Percentiles rank a stretch among this genome's conserved stretches.
Evolutionary conservation across 106 monocot genomes (phyloP).

Genomic region (Cymbidium sinense): DNA sequence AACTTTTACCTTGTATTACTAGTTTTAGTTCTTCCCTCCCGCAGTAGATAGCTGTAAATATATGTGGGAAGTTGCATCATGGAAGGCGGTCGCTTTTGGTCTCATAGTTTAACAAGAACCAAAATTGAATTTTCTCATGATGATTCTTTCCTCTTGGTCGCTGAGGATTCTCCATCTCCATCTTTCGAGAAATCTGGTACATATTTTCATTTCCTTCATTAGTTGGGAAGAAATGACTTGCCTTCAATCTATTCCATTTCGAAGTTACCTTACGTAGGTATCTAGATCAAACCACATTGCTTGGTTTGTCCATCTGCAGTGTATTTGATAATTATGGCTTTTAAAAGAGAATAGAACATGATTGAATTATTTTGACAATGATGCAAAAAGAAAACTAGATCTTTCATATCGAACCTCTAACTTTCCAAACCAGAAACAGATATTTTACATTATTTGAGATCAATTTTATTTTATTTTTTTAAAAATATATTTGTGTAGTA

Average conservation of each 20-base stretch:
- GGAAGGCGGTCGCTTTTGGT: conserved; percentile 83
- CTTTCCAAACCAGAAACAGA: too few species aligned
- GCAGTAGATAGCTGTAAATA: conserved; percentile 59
- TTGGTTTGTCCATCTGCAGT: too few species aligned
- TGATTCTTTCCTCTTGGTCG: conserved; percentile 64
- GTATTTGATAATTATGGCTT: neutral
- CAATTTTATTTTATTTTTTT: too few species aligned
- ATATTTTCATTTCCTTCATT: neutral
- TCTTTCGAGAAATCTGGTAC: conserved; percentile 75
- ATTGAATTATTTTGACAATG: neutral
- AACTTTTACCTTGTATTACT: neutral
- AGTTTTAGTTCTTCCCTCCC: neutral
- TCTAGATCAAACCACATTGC: too few species aligned
- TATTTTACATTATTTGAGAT: too few species aligned
- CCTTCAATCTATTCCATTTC: neutral
- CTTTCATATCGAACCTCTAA: too few species aligned
- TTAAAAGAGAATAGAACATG: neutral
- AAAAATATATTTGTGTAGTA: too few species aligned
- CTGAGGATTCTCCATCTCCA: conserved; percentile 93
- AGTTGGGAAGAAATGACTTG: neutral
- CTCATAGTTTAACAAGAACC: too few species aligned
- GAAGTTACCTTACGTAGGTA: neutral
- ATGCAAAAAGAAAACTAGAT: neutral
- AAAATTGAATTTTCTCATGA: conserved; percentile 87
- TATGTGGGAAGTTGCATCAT: conserved; percentile 92